phyloP scores from a whole-genome alignment of 2,329 filamentous ascomycete genomes.

The Epichloe sp. region DNA sequence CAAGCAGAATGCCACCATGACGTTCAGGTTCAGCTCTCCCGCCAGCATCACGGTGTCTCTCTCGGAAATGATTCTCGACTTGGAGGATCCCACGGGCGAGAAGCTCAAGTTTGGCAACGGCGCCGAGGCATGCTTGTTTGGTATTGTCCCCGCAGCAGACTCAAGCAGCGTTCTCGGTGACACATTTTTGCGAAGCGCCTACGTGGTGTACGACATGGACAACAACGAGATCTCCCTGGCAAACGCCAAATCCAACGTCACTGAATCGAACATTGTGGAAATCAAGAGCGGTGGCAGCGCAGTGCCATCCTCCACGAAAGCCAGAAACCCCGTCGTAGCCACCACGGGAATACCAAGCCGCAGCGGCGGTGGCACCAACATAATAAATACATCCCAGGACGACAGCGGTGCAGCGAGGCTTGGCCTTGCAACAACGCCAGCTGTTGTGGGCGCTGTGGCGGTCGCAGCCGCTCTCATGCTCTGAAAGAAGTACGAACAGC shows the following conservation, averaged over 20 bases:
- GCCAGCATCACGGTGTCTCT: conserved; percentile 40
- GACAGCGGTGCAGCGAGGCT: conserved; percentile 5
- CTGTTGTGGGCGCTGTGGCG: neutral
- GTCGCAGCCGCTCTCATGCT: neutral
- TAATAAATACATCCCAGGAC: neutral
- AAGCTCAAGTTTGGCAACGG: conserved; percentile 41
- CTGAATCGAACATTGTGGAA: conserved; percentile 34
- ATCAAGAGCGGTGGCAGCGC: conserved; percentile 35
- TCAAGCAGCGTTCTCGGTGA: conserved; percentile 55
- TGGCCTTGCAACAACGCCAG: neutral
- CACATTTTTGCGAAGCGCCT: conserved; percentile 62
- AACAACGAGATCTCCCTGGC: conserved; percentile 62
- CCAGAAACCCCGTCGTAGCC: conserved; percentile 35
- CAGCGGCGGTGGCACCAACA: neutral
- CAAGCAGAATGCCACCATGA: conserved; percentile 25
- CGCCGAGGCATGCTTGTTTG: conserved; percentile 49
- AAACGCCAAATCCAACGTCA: conserved; percentile 48
- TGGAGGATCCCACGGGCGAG: conserved; percentile 31
- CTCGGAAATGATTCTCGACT: conserved; percentile 45
- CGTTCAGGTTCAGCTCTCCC: conserved; percentile 39
- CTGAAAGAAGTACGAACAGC: neutral
- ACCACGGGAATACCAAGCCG: conserved; percentile 26
- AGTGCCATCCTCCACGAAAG: conserved; percentile 41
- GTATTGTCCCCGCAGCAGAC: conserved; percentile 44
- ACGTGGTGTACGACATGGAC: conserved; percentile 61